Evolutionary conservation across 345 rosid species (phyloP).

Genomic region (Acer campestre): DNA sequence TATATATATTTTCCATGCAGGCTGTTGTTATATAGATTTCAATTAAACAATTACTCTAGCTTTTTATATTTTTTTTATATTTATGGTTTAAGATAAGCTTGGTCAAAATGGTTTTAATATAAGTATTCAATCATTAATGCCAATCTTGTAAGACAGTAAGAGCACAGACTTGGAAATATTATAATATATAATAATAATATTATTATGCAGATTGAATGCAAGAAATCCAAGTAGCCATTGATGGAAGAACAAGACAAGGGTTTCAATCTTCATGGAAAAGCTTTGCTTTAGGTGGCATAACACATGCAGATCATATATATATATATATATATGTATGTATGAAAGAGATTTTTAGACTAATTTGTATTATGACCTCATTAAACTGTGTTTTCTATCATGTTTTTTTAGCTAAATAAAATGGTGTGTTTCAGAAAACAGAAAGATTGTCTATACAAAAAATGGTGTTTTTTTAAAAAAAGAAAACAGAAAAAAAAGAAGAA

Average conservation of each 20-base stretch:
- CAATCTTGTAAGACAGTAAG: neutral
- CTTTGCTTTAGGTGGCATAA: conserved; percentile 5
- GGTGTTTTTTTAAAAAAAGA: no score
- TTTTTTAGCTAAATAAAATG: conserved; percentile 5
- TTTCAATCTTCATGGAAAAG: no score
- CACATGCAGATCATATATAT: conserved; percentile 7
- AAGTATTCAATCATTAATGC: conserved; percentile 38
- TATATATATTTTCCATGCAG: neutral
- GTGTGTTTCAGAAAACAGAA: neutral
- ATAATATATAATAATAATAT: neutral
- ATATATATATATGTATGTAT: no score
- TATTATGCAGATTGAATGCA: neutral
- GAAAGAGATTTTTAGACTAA: conserved; percentile 11
- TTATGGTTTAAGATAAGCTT: conserved; percentile 36
- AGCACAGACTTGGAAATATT: neutral
- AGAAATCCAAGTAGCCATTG: conserved; percentile 11
- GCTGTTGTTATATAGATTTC: neutral
- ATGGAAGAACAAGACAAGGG: neutral
- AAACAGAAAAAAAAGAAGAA: no score
- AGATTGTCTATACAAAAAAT: no score
- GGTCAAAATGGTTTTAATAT: conserved; percentile 22
- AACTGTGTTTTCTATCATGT: conserved; percentile 2
- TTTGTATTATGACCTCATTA: conserved; percentile 12
- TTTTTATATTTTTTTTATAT: conserved; percentile 10
- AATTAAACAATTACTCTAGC: conserved; percentile 5